Conservation (phyloP, 1,284 basidiomycete genomes). For the Termitomyces sp. region DNA sequence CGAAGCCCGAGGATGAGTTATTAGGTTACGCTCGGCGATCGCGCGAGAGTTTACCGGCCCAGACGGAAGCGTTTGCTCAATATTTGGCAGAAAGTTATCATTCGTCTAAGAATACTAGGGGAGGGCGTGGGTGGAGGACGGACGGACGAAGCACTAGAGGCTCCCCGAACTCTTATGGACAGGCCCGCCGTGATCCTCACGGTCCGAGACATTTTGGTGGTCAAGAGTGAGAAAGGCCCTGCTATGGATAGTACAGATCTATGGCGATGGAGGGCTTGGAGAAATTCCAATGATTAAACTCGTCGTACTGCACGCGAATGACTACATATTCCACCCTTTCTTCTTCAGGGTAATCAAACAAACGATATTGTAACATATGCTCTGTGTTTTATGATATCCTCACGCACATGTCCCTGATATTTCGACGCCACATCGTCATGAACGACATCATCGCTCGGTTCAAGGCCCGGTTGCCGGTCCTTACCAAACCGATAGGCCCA, state of each 20-base stretch:
- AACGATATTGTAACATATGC: neutral
- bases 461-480: neutral
- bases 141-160: neutral
- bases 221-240: neutral
- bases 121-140: neutral
- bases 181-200: neutral
- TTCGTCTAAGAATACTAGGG: neutral
- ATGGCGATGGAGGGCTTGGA: neutral
- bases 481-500: too few relatives aligned
- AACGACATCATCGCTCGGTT: neutral
- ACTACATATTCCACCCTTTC: neutral
- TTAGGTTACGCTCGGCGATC: slow-evolving; percentile 1
- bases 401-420: too few relatives aligned
- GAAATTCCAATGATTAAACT: neutral
- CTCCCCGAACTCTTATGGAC: neutral
- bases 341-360: neutral
- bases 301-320: neutral
- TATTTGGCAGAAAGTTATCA: slow-evolving; percentile 5
- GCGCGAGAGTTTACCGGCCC: slow-evolving; percentile 10
- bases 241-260: neutral
- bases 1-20: slow-evolving; percentile 1
- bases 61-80: slow-evolving; percentile 10
- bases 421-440: neutral
- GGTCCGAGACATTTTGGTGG: neutral
- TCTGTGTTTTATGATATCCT: neutral